A percentile compares a stretch with the other conserved stretches of the same genome.
Evolutionary conservation across 148 eudicot species (phyloP).

Genomic region (Beta vulgaris): DNA sequence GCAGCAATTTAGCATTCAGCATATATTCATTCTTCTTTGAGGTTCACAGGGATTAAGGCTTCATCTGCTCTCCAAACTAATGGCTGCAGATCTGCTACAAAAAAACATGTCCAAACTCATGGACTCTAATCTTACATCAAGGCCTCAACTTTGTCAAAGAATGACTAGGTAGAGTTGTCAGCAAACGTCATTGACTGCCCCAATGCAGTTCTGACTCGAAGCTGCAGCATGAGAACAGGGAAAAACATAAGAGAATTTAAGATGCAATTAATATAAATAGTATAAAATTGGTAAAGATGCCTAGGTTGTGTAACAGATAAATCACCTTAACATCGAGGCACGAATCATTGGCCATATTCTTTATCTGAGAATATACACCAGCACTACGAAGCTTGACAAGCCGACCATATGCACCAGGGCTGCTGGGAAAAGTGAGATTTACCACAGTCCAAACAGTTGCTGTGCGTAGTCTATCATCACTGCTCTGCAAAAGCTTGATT

Average conservation of each 20-base stretch:
- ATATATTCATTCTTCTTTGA: not conserved
- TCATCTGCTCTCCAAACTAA: not conserved
- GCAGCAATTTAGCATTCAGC: slow-evolving; percentile 1
- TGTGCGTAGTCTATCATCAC: slow-evolving; percentile 56
- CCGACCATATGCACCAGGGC: slow-evolving; percentile 64
- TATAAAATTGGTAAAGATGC: not conserved
- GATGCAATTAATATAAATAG: too few relatives aligned
- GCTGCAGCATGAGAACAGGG: slow-evolving; percentile 43
- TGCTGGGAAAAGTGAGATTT: slow-evolving; percentile 69
- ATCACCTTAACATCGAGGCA: slow-evolving; percentile 88
- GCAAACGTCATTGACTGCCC: slow-evolving; percentile 48
- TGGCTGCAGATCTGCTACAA: slow-evolving; percentile 5
- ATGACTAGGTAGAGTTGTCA: slow-evolving; percentile 39
- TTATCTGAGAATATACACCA: slow-evolving; percentile 63
- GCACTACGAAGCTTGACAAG: slow-evolving; percentile 52
- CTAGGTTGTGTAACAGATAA: not conserved
- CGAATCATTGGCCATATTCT: slow-evolving; percentile 76
- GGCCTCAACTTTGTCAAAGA: slow-evolving; percentile 12
- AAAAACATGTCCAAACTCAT: slow-evolving; percentile 16
- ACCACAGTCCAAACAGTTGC: slow-evolving; percentile 78
- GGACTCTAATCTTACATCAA: slow-evolving; percentile 12
- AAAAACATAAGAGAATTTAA: not conserved
- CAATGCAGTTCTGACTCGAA: slow-evolving; percentile 66
- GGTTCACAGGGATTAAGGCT: not conserved
- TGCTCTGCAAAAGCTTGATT: slow-evolving; percentile 61